Conservation (phyloP, 225 moss, liverwort and hornwort genomes). For the Marchantia polymorpha region DNA sequence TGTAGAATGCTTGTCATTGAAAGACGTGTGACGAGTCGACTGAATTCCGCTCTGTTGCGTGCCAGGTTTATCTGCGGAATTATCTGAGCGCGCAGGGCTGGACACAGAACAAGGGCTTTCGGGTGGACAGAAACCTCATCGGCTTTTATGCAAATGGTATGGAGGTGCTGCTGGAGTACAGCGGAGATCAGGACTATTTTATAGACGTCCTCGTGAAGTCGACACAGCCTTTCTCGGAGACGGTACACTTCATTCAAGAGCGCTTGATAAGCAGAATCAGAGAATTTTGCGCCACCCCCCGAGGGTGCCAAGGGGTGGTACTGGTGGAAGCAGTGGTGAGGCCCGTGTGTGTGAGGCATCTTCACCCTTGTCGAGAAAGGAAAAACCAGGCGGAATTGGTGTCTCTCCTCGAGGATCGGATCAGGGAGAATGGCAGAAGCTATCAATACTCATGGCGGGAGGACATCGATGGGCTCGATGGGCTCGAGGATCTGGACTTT, state of each 20-base stretch:
- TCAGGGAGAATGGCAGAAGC: conserved; percentile 44
- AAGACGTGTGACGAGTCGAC: background rate
- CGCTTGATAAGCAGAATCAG: conserved; percentile 40
- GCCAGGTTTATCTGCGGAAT: conserved; percentile 62
- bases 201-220: conserved; percentile 59
- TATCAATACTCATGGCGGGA: conserved; percentile 61
- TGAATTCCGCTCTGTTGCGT: background rate
- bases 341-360: conserved; percentile 55
- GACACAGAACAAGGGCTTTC: conserved; percentile 22
- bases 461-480: conserved; percentile 52
- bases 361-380: conserved; percentile 48
- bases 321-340: conserved; percentile 65
- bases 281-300: conserved; percentile 65
- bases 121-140: conserved; percentile 43
- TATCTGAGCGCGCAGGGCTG: conserved; percentile 24
- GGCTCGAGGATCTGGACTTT: conserved; percentile 36
- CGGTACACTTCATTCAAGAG: conserved; percentile 47
- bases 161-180: conserved; percentile 67
- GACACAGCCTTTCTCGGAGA: conserved; percentile 44
- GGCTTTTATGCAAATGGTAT: conserved; percentile 54
- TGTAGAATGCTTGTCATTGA: background rate
- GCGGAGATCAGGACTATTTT: conserved; percentile 49
- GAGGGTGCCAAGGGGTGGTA: conserved; percentile 66
- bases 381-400: conserved; percentile 46
- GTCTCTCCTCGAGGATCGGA: conserved; percentile 40